These are phyloP conservation scores for Monosporascus sp. DNA, from an alignment of 2,329 filamentous ascomycete genomes.

Conservation along the genomic window DNA sequence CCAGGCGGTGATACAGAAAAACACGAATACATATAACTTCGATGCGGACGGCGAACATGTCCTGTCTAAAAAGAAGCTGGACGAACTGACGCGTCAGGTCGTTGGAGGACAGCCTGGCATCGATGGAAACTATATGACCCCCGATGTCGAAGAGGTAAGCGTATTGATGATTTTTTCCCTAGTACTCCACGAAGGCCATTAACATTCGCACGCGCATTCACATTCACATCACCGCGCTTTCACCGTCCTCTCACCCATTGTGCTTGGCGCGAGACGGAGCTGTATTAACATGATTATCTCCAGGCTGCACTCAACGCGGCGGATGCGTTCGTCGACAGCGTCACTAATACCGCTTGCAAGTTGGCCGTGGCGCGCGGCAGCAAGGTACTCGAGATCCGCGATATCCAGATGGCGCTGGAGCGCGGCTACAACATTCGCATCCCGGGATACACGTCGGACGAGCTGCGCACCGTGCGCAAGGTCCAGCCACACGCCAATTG, in stretches of 20 bases:
- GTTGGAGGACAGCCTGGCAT: slow-evolving; percentile 69
- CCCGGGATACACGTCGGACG: slow-evolving; percentile 89
- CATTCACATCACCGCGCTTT: neutral
- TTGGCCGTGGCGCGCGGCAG: slow-evolving; percentile 90
- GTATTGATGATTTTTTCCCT: neutral
- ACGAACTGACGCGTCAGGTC: slow-evolving; percentile 90
- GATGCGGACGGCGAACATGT: slow-evolving; percentile 90
- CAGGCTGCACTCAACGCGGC: slow-evolving; percentile 84
- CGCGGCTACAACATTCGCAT: slow-evolving; percentile 87
- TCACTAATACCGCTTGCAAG: slow-evolving; percentile 80
- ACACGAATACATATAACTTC: slow-evolving; percentile 70
- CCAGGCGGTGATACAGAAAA: slow-evolving; percentile 77
- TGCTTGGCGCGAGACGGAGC: neutral
- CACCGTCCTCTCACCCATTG: slow-evolving; percentile 5
- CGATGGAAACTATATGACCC: slow-evolving; percentile 72
- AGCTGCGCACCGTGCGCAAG: slow-evolving; percentile 90
- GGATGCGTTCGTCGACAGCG: slow-evolving; percentile 90
- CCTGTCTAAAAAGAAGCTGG: slow-evolving; percentile 95
- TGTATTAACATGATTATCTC: slow-evolving; percentile 7
- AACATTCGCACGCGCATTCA: neutral
- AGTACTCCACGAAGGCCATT: slow-evolving; percentile 1
- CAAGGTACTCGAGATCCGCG: slow-evolving; percentile 82
- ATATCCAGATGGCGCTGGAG: slow-evolving; percentile 77
- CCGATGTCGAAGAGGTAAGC: slow-evolving; percentile 90
- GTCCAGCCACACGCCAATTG: slow-evolving; percentile 82